These are phyloP conservation scores for Aspergillus transmontanensis DNA, from an alignment of 2,329 filamentous ascomycete genomes.

Conservation along the genomic window DNA sequence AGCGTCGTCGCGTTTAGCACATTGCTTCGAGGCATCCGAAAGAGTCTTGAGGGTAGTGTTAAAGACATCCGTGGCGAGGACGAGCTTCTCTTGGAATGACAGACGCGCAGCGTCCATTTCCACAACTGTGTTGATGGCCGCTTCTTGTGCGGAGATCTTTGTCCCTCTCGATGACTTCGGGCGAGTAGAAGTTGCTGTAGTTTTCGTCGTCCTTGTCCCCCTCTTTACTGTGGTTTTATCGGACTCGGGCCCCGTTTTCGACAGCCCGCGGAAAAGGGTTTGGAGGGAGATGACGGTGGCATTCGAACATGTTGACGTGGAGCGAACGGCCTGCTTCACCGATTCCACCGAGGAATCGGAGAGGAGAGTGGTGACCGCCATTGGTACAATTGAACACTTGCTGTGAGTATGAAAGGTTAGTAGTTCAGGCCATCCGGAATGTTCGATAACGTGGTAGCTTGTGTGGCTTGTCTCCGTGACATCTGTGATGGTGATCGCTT, in stretches of 20 bases:
- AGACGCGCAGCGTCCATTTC: constrained; percentile 32
- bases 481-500: constrained; percentile 12
- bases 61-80: constrained; percentile 50
- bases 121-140: constrained; percentile 25
- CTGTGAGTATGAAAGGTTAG: constrained; percentile 11
- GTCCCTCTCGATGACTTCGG: constrained; percentile 29
- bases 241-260: constrained; percentile 25
- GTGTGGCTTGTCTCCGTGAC: constrained; percentile 5
- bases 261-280: constrained; percentile 37
- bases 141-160: constrained; percentile 27
- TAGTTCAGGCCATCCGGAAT: constrained; percentile 14
- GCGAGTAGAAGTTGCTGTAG: constrained; percentile 22
- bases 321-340: constrained; percentile 58
- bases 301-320: constrained; percentile 56
- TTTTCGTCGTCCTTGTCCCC: constrained; percentile 28
- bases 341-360: constrained; percentile 41
- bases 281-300: constrained; percentile 44
- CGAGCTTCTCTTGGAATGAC: constrained; percentile 41
- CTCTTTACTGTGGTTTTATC: constrained; percentile 24
- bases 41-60: constrained; percentile 48
- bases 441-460: neutral
- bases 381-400: constrained; percentile 12
- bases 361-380: constrained; percentile 38
- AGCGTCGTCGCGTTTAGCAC: constrained; percentile 20
- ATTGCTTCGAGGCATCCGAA: constrained; percentile 40